These are phyloP conservation scores for Myxozyma neotropica DNA, from an alignment of 805 yeast species.

Conservation along the genomic window DNA sequence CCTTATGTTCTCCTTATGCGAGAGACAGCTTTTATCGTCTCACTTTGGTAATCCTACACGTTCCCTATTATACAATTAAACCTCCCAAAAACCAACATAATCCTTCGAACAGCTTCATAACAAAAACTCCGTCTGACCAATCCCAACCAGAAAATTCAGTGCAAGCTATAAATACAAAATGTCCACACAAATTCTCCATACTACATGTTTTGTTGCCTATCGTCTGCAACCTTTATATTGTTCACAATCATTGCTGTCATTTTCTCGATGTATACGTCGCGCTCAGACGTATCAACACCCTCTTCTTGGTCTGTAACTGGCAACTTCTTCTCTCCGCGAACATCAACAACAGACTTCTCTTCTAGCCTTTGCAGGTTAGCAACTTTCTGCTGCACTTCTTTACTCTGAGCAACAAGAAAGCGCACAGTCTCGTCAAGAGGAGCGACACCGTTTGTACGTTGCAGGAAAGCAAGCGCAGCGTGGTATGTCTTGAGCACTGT, in stretches of 20 bases:
- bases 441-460: conserved; percentile 26
- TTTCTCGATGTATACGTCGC: conserved; percentile 31
- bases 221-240: conserved; percentile 5
- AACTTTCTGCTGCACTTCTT: conserved; percentile 15
- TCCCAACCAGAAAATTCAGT: no score
- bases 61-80: background rate
- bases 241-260: conserved; percentile 33
- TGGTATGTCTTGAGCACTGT: conserved; percentile 16
- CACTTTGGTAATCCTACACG: background rate
- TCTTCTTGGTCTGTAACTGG: conserved; percentile 5
- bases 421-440: conserved; percentile 33
- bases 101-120: background rate
- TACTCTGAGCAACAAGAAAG: conserved; percentile 25
- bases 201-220: background rate
- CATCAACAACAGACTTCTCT: background rate
- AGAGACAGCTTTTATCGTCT: no score
- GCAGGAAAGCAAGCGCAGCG: conserved; percentile 25
- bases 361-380: conserved; percentile 12
- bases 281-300: conserved; percentile 9
- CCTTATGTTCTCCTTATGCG: no score
- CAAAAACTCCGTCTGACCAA: no score
- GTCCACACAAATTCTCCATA: background rate
- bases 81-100: background rate
- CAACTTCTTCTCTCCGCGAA: background rate
- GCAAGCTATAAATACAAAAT: no score